A percentile compares a stretch with the other conserved stretches of the same genome.
These are phyloP conservation scores for Blepharisma stoltei DNA, from an alignment of 73 alveolate genomes.

Conservation along the genomic window DNA sequence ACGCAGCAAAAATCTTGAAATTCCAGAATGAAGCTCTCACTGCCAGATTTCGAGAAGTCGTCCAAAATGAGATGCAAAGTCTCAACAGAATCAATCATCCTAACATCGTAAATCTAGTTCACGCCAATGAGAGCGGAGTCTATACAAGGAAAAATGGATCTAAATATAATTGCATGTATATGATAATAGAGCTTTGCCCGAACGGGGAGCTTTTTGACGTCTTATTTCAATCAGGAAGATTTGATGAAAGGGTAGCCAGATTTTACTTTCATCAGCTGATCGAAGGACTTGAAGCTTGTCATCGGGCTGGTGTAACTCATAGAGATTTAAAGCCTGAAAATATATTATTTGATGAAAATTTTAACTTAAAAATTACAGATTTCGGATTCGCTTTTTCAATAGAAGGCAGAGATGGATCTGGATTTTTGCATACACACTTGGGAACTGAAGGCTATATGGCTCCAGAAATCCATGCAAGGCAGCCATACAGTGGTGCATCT, in stretches of 20 bases:
- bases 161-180: not conserved
- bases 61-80: not conserved
- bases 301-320: constrained; percentile 32
- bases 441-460: constrained; percentile 53
- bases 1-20: constrained; percentile 26
- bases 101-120: not conserved
- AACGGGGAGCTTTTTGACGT: constrained; percentile 22
- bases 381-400: constrained; percentile 30
- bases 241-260: constrained; percentile 3
- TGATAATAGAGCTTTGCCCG: constrained; percentile 22
- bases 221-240: not conserved
- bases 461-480: constrained; percentile 51
- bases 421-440: not conserved
- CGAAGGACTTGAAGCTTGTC: constrained; percentile 29
- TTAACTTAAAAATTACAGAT: constrained; percentile 30
- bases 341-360: constrained; percentile 32
- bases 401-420: constrained; percentile 27
- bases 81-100: constrained; percentile 25
- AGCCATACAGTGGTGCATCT: constrained; percentile 49
- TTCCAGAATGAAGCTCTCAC: not conserved
- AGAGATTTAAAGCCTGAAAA: constrained; percentile 37
- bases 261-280: constrained; percentile 27
- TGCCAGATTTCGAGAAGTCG: not conserved
- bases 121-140: constrained; percentile 15
- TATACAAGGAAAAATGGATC: not conserved